phyloP scores from a whole-genome alignment of 148 eudicot genomes.

The Camellia japonica region DNA sequence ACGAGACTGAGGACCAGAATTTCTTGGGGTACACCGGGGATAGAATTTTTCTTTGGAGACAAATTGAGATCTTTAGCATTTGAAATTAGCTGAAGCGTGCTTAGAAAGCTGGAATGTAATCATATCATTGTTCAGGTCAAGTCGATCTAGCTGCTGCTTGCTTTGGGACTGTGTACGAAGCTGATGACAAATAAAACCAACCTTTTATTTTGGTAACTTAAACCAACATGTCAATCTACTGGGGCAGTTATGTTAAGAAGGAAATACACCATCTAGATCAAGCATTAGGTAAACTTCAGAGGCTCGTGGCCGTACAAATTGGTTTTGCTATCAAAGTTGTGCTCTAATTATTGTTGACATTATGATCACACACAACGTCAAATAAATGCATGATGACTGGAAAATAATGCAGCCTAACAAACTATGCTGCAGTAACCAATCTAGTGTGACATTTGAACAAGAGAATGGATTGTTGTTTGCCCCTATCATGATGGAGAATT shows the following conservation, averaged over 20 bases:
- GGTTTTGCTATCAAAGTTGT: not conserved
- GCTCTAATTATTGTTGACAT: not conserved
- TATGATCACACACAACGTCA: not conserved
- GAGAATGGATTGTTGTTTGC: no score
- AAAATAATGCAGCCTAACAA: no score
- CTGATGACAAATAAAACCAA: not conserved
- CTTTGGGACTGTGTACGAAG: no score
- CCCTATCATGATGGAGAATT: no score
- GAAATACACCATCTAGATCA: not conserved
- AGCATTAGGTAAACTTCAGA: not conserved
- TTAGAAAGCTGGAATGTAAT: not conserved
- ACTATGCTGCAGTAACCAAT: no score
- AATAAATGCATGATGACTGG: no score
- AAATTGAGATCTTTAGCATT: slow-evolving; percentile 50
- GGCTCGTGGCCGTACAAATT: not conserved
- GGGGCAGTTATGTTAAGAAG: not conserved
- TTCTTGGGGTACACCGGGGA: slow-evolving; percentile 69
- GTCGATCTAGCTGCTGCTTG: not conserved
- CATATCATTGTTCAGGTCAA: not conserved
- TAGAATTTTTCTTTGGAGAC: slow-evolving; percentile 51
- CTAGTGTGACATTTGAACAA: no score
- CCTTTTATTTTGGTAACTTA: not conserved
- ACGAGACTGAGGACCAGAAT: slow-evolving; percentile 83
- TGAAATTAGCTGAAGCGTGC: not conserved
- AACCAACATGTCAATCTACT: not conserved